Percentiles rank a stretch among this genome's conserved stretches.
These are phyloP conservation scores for Phialophora chinensis DNA, from an alignment of 2,329 filamentous ascomycete species.

Conservation along the genomic window DNA sequence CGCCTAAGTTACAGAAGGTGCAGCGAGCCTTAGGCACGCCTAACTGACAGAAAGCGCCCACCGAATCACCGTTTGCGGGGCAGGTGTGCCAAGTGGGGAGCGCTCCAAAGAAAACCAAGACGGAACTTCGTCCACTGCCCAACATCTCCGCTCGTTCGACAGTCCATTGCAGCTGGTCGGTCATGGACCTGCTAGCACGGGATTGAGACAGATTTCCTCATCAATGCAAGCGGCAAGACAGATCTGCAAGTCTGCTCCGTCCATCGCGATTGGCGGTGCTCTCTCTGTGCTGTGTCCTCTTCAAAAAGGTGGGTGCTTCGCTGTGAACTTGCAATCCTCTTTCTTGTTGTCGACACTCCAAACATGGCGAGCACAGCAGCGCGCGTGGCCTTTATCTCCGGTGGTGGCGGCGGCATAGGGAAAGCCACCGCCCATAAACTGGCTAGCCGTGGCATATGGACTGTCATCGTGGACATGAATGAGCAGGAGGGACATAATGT, in stretches of 20 bases:
- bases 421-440: conserved; percentile 31
- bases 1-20: background rate
- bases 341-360: background rate
- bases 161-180: background rate
- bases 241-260: background rate
- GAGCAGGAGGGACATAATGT: conserved; percentile 19
- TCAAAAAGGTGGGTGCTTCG: conserved; percentile 4
- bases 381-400: conserved; percentile 32
- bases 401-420: conserved; percentile 33
- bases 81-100: background rate
- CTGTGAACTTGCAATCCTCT: background rate
- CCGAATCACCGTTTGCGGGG: background rate
- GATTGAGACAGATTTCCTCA: background rate
- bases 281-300: background rate
- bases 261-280: background rate
- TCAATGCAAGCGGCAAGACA: background rate
- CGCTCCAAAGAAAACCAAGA: background rate
- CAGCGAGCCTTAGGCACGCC: background rate
- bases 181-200: background rate
- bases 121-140: background rate
- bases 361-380: conserved; percentile 19
- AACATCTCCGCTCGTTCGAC: background rate
- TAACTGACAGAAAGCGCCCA: background rate
- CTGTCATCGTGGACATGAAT: conserved; percentile 32
- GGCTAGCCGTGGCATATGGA: conserved; percentile 27